Evolutionary conservation across 192 early-diverging fungal species (phyloP).

Genomic region (Cladochytrium replicatum): DNA sequence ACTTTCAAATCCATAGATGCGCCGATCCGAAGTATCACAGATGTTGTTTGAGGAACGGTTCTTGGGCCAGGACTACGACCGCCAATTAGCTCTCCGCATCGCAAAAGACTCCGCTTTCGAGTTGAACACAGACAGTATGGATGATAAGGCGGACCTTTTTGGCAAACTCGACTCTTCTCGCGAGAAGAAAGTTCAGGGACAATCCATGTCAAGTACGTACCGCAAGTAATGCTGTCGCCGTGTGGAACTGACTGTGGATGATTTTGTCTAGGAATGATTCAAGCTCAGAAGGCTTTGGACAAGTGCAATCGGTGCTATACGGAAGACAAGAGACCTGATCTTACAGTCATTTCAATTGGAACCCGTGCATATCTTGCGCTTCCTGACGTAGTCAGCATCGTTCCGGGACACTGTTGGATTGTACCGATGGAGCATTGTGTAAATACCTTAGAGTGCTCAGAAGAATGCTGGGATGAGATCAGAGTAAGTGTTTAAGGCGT

Average conservation of each 20-base stretch:
- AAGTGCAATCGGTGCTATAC: constrained; percentile 73
- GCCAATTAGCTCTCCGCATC: constrained; percentile 60
- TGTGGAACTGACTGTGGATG: not conserved
- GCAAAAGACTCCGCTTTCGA: constrained; percentile 54
- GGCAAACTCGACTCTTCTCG: constrained; percentile 38
- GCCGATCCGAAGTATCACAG: too few species aligned
- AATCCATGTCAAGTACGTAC: not conserved
- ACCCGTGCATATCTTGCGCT: constrained; percentile 70
- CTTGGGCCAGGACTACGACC: constrained; percentile 48
- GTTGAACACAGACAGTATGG: constrained; percentile 84
- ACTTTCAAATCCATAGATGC: too few species aligned
- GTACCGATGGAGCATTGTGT: constrained; percentile 78
- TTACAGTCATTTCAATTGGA: constrained; percentile 67
- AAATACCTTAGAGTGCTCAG: constrained; percentile 77
- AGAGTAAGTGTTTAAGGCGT: constrained; percentile 33
- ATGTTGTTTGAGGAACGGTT: too few species aligned
- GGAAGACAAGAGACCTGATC: constrained; percentile 45
- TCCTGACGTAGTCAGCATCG: constrained; percentile 60
- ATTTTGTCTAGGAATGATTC: constrained; percentile 3
- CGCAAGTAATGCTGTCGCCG: not conserved
- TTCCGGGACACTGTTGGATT: constrained; percentile 82
- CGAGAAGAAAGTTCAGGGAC: too few species aligned
- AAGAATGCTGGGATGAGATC: constrained; percentile 91
- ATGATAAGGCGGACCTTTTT: constrained; percentile 75
- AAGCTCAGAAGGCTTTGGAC: constrained; percentile 52